These are phyloP conservation scores for Magnolia sinica DNA, from an alignment of 164 flowering plant species.

Conservation along the genomic window DNA sequence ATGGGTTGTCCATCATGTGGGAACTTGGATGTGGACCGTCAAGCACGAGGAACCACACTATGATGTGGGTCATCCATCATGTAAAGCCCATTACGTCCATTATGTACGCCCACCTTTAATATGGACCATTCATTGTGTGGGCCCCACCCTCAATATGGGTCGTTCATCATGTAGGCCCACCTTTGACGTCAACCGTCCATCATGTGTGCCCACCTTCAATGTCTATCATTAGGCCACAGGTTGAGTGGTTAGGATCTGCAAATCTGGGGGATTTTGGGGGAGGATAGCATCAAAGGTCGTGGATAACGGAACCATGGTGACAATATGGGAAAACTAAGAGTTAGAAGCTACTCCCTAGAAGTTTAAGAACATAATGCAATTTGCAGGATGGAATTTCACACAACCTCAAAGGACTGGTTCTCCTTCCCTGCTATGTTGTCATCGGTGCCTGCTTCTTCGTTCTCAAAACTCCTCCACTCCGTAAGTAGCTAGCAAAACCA, in stretches of 20 bases:
- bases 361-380: background rate
- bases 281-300: background rate
- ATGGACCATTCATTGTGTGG: too few species aligned
- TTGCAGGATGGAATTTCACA: constrained; percentile 81
- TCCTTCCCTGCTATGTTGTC: constrained; percentile 52
- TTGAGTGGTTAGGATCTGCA: background rate
- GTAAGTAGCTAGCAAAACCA: constrained; percentile 16
- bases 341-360: background rate
- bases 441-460: constrained; percentile 64
- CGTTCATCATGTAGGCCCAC: too few species aligned
- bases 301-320: background rate
- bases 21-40: too few species aligned
- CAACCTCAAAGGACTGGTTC: constrained; percentile 77
- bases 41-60: too few species aligned
- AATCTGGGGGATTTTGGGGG: background rate
- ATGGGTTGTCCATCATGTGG: too few species aligned
- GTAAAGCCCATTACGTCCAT: too few species aligned
- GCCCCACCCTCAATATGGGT: too few species aligned
- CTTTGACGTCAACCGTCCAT: too few species aligned
- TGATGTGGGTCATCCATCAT: too few species aligned
- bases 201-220: too few species aligned
- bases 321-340: too few species aligned
- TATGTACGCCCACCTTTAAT: too few species aligned
- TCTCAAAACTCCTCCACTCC: constrained; percentile 29
- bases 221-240: background rate